These are phyloP conservation scores for Melastoma malabathricum DNA, from an alignment of 345 rosid species.

Conservation along the genomic window DNA sequence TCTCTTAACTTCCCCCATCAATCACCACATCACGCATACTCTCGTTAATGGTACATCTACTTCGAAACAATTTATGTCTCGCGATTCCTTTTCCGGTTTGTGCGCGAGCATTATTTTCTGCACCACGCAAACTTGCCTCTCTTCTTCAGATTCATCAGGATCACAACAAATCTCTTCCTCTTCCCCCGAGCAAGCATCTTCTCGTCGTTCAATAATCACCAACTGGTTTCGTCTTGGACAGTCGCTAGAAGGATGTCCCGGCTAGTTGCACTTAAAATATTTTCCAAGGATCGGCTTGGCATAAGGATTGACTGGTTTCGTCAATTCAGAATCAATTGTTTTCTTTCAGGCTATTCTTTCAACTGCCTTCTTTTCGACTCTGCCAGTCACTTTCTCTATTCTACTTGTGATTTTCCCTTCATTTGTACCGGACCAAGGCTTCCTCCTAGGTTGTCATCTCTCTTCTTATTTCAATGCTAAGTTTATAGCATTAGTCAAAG, in stretches of 20 bases:
- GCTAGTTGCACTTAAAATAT: neutral
- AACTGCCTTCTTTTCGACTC: neutral
- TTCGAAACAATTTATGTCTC: neutral
- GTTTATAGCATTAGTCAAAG: neutral
- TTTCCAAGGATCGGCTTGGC: neutral
- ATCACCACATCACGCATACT: neutral
- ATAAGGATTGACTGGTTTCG: neutral
- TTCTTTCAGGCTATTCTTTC: accelerated
- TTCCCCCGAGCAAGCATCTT: neutral
- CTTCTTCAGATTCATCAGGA: neutral
- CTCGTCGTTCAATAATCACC: neutral
- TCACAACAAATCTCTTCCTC: neutral
- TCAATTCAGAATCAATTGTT: accelerated
- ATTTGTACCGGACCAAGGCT: too few species aligned
- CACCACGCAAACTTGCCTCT: too few species aligned
- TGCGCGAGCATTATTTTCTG: accelerated
- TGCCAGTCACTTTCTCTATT: too few species aligned
- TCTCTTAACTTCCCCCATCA: neutral
- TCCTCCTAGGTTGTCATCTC: too few species aligned
- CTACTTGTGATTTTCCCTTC: too few species aligned
- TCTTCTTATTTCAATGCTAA: neutral
- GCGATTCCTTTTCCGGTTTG: neutral
- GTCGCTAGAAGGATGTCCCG: neutral
- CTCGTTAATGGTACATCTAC: neutral
- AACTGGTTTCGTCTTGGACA: neutral